Base-by-base conservation (phyloP, 1,139 yeast species). In the Wickerhamomyces sp. region DNA sequence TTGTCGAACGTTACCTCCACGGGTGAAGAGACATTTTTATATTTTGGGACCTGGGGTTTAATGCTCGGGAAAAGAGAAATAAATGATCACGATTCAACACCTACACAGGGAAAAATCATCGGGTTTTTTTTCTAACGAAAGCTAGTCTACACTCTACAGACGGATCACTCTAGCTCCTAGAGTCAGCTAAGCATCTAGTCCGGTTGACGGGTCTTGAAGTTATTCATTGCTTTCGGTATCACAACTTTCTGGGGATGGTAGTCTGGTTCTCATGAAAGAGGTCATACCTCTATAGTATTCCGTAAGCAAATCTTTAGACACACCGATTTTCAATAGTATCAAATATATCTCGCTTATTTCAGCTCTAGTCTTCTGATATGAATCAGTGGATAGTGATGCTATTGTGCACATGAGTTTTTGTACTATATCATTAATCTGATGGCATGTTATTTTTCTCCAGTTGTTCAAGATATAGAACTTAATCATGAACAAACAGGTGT, bases 401-500 rank as follows among this genome's bases (percentile, higher is more conserved):
- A 18, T 18, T 18, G 23, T 18, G 23, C 23, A 18, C 23, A 18
- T 18, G 23, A 58, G 27, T 14, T 46, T 42, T 3, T 32, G 15
- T 7, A 52, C 35, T 1, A 56, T 31, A 2, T 32, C 11, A 2
- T 39, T 37, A 10, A 51, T 9, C 15, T 40, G 35, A 6, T 36
- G 26, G 2, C 27, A 29, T 10, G 51, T 31, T 4, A 51, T 42
- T 29, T 49, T 46, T n/a, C 44, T 44, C 29, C 44, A 15, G 39
- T 56, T 53, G 30, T 35, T 37, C 13, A 55, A 45, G 2, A 59
- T 30, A 36, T 49, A 52, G 38, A 53, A 55, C 39, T 54, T 56
- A 10, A 59, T 41, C 55, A 56, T 53, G 27, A 51, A 35, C 10
- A 59, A 50, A n/a, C 56, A 53, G 0, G 59, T 44, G 35, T 41